Conservation (phyloP, 352 stramenopile species). For the Lagenidium sp. region DNA sequence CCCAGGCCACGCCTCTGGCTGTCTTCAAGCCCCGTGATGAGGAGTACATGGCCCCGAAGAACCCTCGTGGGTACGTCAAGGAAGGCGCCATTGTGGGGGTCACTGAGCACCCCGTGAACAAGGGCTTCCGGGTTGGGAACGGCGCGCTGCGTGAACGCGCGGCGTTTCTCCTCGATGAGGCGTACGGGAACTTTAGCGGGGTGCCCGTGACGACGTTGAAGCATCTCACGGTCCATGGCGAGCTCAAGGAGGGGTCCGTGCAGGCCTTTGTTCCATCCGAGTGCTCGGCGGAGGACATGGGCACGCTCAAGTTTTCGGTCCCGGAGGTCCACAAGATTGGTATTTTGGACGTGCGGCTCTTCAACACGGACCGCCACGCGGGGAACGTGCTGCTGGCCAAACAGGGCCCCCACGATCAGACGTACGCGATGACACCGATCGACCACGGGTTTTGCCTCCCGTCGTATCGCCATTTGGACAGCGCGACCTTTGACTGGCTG, state of each 20-base stretch:
- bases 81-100: slow-evolving; percentile 68
- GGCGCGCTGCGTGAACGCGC: slow-evolving; percentile 76
- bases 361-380: slow-evolving; percentile 85
- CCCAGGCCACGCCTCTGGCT: slow-evolving; percentile 30
- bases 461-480: slow-evolving; percentile 72
- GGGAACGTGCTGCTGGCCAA: slow-evolving; percentile 76
- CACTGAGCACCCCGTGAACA: slow-evolving; percentile 77
- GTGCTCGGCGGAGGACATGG: slow-evolving; percentile 83
- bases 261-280: slow-evolving; percentile 77
- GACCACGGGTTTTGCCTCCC: slow-evolving; percentile 86
- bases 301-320: slow-evolving; percentile 77
- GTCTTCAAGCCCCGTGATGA: slow-evolving; percentile 99
- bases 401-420: slow-evolving; percentile 33
- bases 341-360: slow-evolving; percentile 81
- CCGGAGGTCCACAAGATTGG: slow-evolving; percentile 86
- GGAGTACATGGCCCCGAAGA: slow-evolving; percentile 98
- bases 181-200: slow-evolving; percentile 73
- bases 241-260: slow-evolving; percentile 79
- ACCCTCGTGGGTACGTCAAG: slow-evolving; percentile 93
- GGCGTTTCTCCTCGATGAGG: slow-evolving; percentile 72
- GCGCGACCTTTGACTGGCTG: slow-evolving; percentile 82
- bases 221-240: slow-evolving; percentile 42
- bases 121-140: slow-evolving; percentile 82
- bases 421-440: slow-evolving; percentile 80
- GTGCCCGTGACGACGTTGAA: slow-evolving; percentile 79